Percentiles rank a stretch among this genome's conserved stretches.
Evolutionary conservation across 768 basidiomycete genomes (phyloP).

Genomic region (Termitomyces sp.): DNA sequence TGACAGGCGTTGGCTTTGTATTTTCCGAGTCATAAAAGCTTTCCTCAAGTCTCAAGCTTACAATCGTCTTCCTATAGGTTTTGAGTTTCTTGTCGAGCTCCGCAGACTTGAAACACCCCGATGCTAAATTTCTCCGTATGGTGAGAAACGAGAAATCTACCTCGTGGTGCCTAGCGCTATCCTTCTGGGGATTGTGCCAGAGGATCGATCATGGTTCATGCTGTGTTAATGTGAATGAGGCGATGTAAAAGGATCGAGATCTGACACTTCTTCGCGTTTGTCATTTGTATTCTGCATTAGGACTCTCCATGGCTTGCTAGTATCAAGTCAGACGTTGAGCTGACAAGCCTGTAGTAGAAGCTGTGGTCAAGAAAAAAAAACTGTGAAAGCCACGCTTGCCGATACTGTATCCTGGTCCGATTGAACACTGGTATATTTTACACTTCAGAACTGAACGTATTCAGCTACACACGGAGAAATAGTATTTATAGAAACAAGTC

Average conservation of each 20-base stretch:
- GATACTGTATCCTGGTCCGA: slow-evolving; percentile 17
- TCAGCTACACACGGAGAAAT: background rate
- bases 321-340: slow-evolving; percentile 14
- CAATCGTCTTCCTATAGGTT: background rate
- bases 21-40: background rate
- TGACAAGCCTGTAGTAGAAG: background rate
- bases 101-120: background rate
- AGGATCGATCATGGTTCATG: background rate
- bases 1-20: background rate
- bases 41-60: background rate
- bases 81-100: background rate
- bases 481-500: background rate
- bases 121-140: background rate
- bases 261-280: background rate
- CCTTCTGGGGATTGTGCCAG: background rate
- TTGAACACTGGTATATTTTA: slow-evolving; percentile 4
- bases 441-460: background rate
- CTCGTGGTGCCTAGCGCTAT: background rate
- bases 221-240: slow-evolving; percentile 10
- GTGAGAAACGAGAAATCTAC: background rate
- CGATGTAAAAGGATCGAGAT: slow-evolving; percentile 13
- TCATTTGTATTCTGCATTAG: slow-evolving; percentile 5
- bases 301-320: slow-evolving; percentile 19
- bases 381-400: slow-evolving; percentile 15
- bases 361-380: slow-evolving; percentile 18